Conservation (phyloP, 805 yeast genomes). For the Wickerhamomyces chaumierensis region DNA sequence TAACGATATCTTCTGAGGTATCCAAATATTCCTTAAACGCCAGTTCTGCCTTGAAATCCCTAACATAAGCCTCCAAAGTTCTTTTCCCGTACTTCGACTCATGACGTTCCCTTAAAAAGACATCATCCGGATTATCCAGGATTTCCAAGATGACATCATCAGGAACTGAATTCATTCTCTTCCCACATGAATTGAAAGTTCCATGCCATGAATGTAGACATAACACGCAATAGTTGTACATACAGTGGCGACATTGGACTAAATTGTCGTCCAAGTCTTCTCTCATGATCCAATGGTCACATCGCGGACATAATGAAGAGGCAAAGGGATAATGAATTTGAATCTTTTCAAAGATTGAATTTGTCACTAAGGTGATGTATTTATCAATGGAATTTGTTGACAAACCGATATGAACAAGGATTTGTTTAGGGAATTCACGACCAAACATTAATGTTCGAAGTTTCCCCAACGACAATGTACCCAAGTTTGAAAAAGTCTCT, state of each 20-base stretch:
- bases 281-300: conserved; percentile 35
- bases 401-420: conserved; percentile 23
- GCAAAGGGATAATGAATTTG: conserved; percentile 34
- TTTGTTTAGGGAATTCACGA: conserved; percentile 26
- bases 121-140: conserved; percentile 17
- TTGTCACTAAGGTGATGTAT: conserved; percentile 27
- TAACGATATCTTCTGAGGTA: conserved; percentile 29
- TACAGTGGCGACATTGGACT: conserved; percentile 37
- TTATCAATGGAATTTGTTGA: conserved; percentile 20
- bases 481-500: conserved; percentile 11
- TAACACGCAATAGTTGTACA: conserved; percentile 41
- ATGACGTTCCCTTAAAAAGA: conserved; percentile 23
- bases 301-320: conserved; percentile 43
- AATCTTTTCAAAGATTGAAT: conserved; percentile 31
- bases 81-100: conserved; percentile 34
- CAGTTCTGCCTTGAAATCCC: conserved; percentile 35
- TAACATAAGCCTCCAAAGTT: conserved; percentile 28
- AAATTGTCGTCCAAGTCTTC: conserved; percentile 34
- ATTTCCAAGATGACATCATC: conserved; percentile 17
- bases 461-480: conserved; percentile 16
- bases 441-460: conserved; percentile 29
- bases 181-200: conserved; percentile 32
- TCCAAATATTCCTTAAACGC: conserved; percentile 32
- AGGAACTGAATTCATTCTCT: conserved; percentile 19
- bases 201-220: conserved; percentile 60